phyloP scores from a whole-genome alignment of 176 grass and related monocot genomes.

The Puccinellia tenuiflora region DNA sequence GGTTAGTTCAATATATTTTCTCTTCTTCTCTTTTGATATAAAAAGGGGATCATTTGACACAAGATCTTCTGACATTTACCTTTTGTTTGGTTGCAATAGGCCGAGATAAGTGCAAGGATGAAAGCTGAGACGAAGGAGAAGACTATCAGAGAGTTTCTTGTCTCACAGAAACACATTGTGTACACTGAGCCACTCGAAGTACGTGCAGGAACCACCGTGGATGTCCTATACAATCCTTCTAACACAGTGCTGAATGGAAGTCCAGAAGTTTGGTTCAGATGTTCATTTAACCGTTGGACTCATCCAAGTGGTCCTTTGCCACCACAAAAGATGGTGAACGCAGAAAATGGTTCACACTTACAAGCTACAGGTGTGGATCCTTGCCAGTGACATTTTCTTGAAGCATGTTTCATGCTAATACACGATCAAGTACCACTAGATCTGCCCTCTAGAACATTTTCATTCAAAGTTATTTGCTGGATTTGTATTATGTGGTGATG shows the following conservation, averaged over 20 bases:
- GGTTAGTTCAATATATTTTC: conserved; percentile 32
- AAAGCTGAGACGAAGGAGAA: conserved; percentile 81
- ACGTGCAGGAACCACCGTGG: conserved; percentile 57
- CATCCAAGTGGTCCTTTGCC: conserved; percentile 70
- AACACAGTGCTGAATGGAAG: conserved; percentile 88
- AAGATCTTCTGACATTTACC: not conserved
- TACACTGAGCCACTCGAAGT: conserved; percentile 92
- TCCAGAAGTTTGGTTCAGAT: conserved; percentile 82
- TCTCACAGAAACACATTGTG: conserved; percentile 94
- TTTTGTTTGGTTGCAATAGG: conserved; percentile 42
- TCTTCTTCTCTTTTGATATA: not conserved
- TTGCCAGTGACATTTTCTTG: not conserved
- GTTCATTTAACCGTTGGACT: conserved; percentile 90
- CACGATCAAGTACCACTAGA: not conserved
- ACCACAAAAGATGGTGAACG: conserved; percentile 73
- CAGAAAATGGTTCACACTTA: conserved; percentile 61
- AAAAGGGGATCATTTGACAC: not conserved
- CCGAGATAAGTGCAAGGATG: conserved; percentile 57
- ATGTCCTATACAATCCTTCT: conserved; percentile 84
- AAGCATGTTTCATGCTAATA: conserved; percentile 1
- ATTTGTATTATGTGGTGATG: not conserved
- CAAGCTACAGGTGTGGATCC: conserved; percentile 54
- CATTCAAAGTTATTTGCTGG: not conserved
- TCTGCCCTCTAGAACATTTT: not conserved
- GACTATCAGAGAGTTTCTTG: conserved; percentile 71